Conservation (phyloP, 1,284 basidiomycete species). For the Trametes hirsuta region DNA sequence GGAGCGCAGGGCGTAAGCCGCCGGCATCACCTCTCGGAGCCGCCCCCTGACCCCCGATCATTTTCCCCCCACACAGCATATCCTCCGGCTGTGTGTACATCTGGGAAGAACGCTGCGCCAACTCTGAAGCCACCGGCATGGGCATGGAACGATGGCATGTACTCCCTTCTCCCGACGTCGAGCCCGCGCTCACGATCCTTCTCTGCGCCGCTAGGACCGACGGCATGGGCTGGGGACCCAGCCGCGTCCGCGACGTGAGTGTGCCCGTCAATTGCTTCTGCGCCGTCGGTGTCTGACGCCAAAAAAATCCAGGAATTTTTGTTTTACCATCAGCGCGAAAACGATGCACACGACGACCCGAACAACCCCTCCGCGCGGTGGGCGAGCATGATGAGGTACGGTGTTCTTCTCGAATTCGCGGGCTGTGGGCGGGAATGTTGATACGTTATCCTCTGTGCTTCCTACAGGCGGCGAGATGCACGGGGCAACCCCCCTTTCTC, state of each 20-base stretch:
- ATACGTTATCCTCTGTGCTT: background rate
- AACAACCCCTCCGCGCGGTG: constrained; percentile 70
- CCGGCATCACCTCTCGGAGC: background rate
- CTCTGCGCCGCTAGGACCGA: constrained; percentile 59
- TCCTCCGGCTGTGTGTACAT: constrained; percentile 77
- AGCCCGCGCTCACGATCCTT: background rate
- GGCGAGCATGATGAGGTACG: constrained; percentile 71
- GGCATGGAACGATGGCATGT: constrained; percentile 79
- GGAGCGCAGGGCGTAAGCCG: constrained; percentile 44
- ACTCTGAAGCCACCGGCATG: constrained; percentile 74
- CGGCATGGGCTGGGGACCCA: constrained; percentile 82
- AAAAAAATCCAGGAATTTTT: constrained; percentile 63
- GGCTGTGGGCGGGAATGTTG: background rate
- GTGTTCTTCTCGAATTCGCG: constrained; percentile 5
- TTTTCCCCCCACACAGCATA: constrained; percentile 26
- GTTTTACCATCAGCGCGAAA: constrained; percentile 82
- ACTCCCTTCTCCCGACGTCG: background rate
- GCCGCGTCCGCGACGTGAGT: constrained; percentile 74
- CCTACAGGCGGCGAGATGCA: constrained; percentile 31
- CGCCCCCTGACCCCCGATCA: background rate
- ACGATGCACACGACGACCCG: constrained; percentile 64
- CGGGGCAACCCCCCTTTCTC: constrained; percentile 28
- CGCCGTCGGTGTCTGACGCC: constrained; percentile 6
- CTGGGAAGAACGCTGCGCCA: constrained; percentile 82
- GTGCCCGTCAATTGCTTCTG: constrained; percentile 5